Evolutionary conservation across 257 asterid species (phyloP).

Genomic region (Solanum sejunctum): DNA sequence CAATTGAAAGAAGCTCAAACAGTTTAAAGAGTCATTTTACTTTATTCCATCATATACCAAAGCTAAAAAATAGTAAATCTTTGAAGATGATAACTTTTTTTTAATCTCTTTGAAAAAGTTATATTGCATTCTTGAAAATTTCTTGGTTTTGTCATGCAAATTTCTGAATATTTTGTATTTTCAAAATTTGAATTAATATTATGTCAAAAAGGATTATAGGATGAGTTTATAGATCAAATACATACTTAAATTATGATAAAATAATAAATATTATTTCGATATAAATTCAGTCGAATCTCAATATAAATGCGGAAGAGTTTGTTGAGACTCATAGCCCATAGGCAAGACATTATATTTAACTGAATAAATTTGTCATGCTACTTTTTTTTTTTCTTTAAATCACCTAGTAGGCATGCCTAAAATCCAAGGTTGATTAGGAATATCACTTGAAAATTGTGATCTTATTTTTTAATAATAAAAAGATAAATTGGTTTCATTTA

Average conservation of each 20-base stretch:
- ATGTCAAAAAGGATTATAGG: no score
- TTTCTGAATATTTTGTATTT: not conserved
- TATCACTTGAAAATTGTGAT: not conserved
- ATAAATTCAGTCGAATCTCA: not conserved
- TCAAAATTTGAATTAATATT: no score
- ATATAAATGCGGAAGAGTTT: not conserved
- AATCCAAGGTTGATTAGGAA: not conserved
- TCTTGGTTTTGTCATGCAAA: not conserved
- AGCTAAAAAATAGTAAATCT: no score
- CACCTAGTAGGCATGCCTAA: not conserved
- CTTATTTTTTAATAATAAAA: not conserved
- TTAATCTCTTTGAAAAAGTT: not conserved
- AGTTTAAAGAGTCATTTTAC: no score
- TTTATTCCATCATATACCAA: no score
- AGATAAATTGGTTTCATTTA: not conserved
- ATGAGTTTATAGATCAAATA: not conserved
- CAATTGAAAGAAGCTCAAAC: no score
- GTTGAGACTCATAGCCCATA: no score
- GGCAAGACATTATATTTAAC: not conserved
- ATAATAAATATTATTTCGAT: rapidly evolving
- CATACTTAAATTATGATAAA: no score
- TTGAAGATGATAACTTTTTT: not conserved
- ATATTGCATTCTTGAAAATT: not conserved
- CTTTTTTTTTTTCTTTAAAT: not conserved
- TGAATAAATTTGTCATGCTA: not conserved